Evolutionary conservation across 2,329 filamentous ascomycete species (phyloP).

Genomic region (Trichoderma hamatum): DNA sequence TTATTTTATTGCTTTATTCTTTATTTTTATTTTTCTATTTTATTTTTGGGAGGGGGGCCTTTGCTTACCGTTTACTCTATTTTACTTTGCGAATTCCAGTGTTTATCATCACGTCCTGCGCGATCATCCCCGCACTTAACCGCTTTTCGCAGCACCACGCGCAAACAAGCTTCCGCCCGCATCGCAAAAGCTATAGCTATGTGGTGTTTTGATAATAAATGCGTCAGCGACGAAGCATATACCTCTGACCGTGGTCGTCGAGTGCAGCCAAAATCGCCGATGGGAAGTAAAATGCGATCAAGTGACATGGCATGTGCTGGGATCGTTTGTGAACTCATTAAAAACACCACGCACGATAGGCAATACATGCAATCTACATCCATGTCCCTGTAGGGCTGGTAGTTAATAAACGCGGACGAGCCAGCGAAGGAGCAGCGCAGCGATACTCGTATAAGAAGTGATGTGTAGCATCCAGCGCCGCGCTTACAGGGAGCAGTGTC

Average conservation of each 20-base stretch:
- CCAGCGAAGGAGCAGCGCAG: not conserved
- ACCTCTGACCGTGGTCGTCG: not conserved
- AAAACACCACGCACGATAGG: not conserved
- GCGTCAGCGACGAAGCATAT: slow-evolving; percentile 12
- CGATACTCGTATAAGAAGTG: not conserved
- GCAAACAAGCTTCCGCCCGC: slow-evolving; percentile 4
- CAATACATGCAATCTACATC: not conserved
- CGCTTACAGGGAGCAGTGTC: not conserved
- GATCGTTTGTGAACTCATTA: not conserved
- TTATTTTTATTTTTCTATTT: not conserved
- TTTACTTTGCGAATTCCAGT: not conserved
- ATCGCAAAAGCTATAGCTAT: not conserved
- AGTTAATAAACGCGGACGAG: slow-evolving; percentile 18
- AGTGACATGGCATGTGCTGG: not conserved
- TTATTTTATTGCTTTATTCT: not conserved
- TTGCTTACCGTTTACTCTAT: not conserved
- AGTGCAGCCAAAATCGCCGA: not conserved
- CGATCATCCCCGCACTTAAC: not conserved
- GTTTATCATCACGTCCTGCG: not conserved
- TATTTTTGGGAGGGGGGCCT: not conserved
- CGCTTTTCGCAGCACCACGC: not conserved
- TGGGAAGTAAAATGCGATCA: not conserved
- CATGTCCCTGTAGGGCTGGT: slow-evolving; percentile 16
- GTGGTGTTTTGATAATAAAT: not conserved
- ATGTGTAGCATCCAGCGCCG: not conserved